Evolutionary conservation across 139 green algal species (phyloP), one percentile per base, ranked within the genome.

Genomic region (Closterium sp.): DNA sequence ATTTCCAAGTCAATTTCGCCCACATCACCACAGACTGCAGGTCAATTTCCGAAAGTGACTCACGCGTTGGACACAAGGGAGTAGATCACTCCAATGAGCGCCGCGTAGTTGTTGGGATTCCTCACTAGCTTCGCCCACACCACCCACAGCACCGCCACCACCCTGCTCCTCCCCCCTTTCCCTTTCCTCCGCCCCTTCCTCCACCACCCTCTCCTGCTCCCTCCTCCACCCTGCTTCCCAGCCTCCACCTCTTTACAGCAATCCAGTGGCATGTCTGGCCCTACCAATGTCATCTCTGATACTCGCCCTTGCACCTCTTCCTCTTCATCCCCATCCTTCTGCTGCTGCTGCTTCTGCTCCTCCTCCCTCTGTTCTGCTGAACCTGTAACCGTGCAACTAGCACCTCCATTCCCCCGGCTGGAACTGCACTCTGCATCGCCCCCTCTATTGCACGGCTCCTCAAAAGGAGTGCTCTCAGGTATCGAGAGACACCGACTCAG

Each of bases 71-170:
- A n/a, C n/a, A n/a, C n/a, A n/a, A n/a, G n/a, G n/a, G n/a, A n/a
- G n/a, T n/a, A n/a, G n/a, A n/a, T n/a, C n/a, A n/a, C n/a, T n/a
- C n/a, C n/a, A n/a, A n/a, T n/a, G n/a, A n/a, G n/a, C n/a, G n/a
- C n/a, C 9, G 90, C 42, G 34, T 87, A 27, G 29, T 90, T 70
- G n/a, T 86, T 93, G 38, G 45, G 42, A n/a, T 90, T 93, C 28
- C 24, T 90, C 19, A 79, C 29, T 13, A 93, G 84, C 29, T 93
- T 93, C 9, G 50, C 22, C 28, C 62, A 38, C 32, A 70, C 45
- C 45, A 70, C 45, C 45, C 45, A 70, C 45, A 70, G 45, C 45
- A 70, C 45, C 45, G 45, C 45, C 45, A 29, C 7, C 89, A 29
- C 9, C 34, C 89, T 29, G n/a, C 34, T 28, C 89, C 28, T 27